These are phyloP conservation scores for Chalciporus pseudorubinellus DNA, from an alignment of 768 basidiomycete species.

Conservation along the genomic window DNA sequence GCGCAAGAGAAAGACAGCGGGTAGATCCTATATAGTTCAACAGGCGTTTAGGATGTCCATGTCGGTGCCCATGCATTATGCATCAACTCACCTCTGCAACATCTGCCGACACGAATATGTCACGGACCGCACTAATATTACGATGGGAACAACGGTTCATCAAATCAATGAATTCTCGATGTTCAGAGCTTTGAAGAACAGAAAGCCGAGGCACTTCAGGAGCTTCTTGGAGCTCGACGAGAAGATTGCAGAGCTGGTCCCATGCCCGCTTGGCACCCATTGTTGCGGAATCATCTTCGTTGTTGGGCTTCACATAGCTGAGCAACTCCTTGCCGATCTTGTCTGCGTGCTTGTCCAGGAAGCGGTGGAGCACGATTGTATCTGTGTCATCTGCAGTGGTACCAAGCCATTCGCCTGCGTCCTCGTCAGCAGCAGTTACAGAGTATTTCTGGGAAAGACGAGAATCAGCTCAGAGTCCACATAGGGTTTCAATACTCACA, in stretches of 20 bases:
- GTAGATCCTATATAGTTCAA: conserved; percentile 33
- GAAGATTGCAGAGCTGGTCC: conserved; percentile 74
- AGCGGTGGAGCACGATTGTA: conserved; percentile 77
- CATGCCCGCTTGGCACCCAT: conserved; percentile 76
- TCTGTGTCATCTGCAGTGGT: conserved; percentile 84
- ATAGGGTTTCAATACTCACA: conserved; percentile 38
- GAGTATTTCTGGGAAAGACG: conserved; percentile 40
- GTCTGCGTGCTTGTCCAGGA: conserved; percentile 81
- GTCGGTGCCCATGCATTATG: no score
- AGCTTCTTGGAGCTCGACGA: conserved; percentile 75
- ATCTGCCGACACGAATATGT: conserved; percentile 61
- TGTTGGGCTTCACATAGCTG: conserved; percentile 59
- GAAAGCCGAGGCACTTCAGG: conserved; percentile 67
- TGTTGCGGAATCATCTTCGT: conserved; percentile 53
- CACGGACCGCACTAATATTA: conserved; percentile 57
- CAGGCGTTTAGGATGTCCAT: background rate
- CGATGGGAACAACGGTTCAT: conserved; percentile 62
- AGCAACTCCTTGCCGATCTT: conserved; percentile 86
- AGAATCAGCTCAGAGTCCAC: background rate
- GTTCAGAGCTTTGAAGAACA: conserved; percentile 42
- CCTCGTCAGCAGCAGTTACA: conserved; percentile 50
- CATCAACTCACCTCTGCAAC: conserved; percentile 41
- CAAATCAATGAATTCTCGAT: conserved; percentile 65
- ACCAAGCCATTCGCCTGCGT: conserved; percentile 68
- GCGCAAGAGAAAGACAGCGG: conserved; percentile 58